These are phyloP conservation scores for Epicoccum nigrum DNA, from an alignment of 2,329 filamentous ascomycete genomes.

Conservation along the genomic window DNA sequence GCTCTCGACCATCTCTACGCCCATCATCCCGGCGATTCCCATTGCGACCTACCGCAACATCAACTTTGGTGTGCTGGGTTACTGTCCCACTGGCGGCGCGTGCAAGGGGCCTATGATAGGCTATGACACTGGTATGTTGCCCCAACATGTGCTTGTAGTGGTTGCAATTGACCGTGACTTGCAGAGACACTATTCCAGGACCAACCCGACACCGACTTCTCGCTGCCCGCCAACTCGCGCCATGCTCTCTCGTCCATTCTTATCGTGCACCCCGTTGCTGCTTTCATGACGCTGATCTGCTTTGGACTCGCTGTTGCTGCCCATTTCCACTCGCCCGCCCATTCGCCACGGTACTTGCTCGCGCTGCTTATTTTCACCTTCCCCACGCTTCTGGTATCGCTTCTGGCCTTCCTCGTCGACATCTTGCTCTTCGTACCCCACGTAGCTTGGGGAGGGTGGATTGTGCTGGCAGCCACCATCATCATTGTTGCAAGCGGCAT, in stretches of 20 bases:
- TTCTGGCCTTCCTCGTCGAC: constrained; percentile 90
- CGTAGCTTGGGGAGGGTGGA: constrained; percentile 90
- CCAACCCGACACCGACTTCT: constrained; percentile 59
- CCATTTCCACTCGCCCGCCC: constrained; percentile 85
- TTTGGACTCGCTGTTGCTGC: constrained; percentile 78
- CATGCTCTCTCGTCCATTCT: constrained; percentile 83
- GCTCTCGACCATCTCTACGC: constrained; percentile 87
- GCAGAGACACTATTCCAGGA: constrained; percentile 57
- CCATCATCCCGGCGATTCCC: constrained; percentile 83
- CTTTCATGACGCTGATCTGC: constrained; percentile 83
- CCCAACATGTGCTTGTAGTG: constrained; percentile 1
- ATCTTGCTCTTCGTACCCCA: constrained; percentile 94
- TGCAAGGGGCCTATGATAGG: constrained; percentile 82
- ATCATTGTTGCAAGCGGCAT: constrained; percentile 81
- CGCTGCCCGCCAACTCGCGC: constrained; percentile 68
- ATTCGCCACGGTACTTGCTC: constrained; percentile 88
- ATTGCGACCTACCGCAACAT: constrained; percentile 77
- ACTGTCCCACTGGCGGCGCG: constrained; percentile 64
- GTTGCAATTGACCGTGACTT: constrained; percentile 20
- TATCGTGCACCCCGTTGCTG: constrained; percentile 90
- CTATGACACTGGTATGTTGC: constrained; percentile 77
- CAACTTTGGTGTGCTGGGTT: constrained; percentile 92
- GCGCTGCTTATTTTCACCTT: constrained; percentile 84
- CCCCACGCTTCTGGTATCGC: constrained; percentile 79
- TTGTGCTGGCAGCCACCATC: constrained; percentile 88